phyloP scores from a whole-genome alignment of 345 rosid genomes.

The Salix caprea region DNA sequence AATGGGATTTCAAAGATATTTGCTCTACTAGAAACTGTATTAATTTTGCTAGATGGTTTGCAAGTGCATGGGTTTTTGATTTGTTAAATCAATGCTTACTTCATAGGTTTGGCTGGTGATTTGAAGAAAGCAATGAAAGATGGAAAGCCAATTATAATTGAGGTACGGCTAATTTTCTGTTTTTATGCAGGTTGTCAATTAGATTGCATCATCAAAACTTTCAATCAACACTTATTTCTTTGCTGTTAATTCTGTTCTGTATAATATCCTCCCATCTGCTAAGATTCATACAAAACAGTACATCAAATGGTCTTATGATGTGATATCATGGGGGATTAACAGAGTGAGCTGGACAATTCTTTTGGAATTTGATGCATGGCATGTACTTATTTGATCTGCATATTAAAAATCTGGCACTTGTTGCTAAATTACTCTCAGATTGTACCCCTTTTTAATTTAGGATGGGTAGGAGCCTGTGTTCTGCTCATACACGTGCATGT shows the following conservation, averaged over 20 bases:
- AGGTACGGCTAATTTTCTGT: constrained; percentile 40
- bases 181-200: not conserved
- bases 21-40: constrained; percentile 3
- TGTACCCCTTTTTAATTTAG: not conserved
- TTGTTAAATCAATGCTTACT: constrained; percentile 18
- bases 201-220: not conserved
- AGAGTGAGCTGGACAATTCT: not conserved
- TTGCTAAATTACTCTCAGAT: not conserved
- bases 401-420: not conserved
- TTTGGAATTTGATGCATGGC: not conserved
- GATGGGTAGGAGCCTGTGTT: too few relatives aligned
- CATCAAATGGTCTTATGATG: not conserved
- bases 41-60: not conserved
- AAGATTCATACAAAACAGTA: not conserved
- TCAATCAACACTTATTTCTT: not conserved
- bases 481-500: too few relatives aligned
- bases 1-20: constrained; percentile 4
- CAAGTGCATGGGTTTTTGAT: constrained; percentile 1
- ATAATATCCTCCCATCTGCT: not conserved
- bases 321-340: not conserved
- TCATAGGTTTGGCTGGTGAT: constrained; percentile 92
- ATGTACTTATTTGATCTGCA: not conserved
- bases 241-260: not conserved
- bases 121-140: constrained; percentile 99
- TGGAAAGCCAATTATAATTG: constrained; percentile 96